phyloP scores from a whole-genome alignment of 306 rosid genomes.

The Trichosanthes cucumerina region DNA sequence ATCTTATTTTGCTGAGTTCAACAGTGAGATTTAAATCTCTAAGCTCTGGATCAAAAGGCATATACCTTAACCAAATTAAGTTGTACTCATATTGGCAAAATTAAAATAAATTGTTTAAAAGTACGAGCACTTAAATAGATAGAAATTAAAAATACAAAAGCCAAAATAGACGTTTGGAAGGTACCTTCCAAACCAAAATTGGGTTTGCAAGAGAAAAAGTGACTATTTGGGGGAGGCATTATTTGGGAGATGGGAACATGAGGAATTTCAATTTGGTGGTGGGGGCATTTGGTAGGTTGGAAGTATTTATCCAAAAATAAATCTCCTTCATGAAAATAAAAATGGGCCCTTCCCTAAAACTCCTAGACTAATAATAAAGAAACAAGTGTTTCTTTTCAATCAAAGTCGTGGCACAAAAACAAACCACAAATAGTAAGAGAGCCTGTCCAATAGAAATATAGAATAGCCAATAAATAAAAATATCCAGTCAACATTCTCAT shows the following conservation, averaged over 20 bases:
- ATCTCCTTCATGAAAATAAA: background rate
- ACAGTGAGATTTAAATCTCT: no score
- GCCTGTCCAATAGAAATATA: background rate
- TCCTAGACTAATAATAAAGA: background rate
- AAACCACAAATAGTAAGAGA: background rate
- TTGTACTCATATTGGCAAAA: no score
- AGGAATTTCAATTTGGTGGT: background rate
- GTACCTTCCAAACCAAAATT: no score
- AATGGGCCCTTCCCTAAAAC: background rate
- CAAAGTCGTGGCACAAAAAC: background rate
- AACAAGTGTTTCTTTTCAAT: background rate
- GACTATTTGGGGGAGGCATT: background rate
- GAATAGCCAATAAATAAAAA: background rate
- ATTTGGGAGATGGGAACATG: background rate
- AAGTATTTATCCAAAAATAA: background rate
- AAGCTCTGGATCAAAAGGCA: no score
- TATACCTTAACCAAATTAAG: no score
- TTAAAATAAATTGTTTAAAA: no score
- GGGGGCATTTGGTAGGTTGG: background rate
- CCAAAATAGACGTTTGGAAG: no score
- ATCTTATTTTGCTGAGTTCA: no score
- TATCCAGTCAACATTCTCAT: background rate
- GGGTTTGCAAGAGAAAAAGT: background rate
- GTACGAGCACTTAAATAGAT: no score
- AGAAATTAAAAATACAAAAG: no score